phyloP scores from a whole-genome alignment of 768 basidiomycete species.

The Suillus fuscotomentosus region DNA sequence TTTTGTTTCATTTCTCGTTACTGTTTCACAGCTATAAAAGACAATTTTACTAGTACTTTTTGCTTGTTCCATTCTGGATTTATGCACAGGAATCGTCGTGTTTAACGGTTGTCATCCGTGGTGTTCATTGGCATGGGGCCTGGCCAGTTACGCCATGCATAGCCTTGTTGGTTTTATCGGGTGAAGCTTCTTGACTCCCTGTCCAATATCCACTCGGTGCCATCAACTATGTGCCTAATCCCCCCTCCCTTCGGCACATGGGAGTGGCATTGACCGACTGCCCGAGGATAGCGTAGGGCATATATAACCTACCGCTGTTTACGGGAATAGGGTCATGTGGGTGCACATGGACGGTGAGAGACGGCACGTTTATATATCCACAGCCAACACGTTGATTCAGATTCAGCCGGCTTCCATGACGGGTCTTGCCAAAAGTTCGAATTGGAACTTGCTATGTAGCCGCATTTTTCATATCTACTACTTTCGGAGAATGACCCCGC shows the following conservation, averaged over 20 bases:
- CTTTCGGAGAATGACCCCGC: slow-evolving; percentile 11
- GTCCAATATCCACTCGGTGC: background rate
- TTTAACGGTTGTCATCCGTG: background rate
- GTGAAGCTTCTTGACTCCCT: background rate
- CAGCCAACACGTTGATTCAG: slow-evolving; percentile 20
- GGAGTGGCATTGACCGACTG: background rate
- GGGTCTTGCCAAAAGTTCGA: slow-evolving; percentile 5
- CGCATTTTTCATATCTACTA: slow-evolving; percentile 11
- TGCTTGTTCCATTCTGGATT: background rate
- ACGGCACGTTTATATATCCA: slow-evolving; percentile 7
- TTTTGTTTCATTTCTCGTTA: background rate
- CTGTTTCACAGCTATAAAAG: background rate
- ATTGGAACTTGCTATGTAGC: slow-evolving; percentile 1
- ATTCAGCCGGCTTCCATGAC: slow-evolving; percentile 21
- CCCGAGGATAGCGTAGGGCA: background rate
- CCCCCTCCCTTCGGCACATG: background rate
- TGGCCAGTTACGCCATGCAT: slow-evolving; percentile 5
- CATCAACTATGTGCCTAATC: background rate
- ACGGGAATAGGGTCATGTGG: slow-evolving; percentile 1
- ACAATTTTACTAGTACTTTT: no score
- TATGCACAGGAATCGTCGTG: background rate
- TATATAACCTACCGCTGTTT: slow-evolving; percentile 3
- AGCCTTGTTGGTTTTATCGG: slow-evolving; percentile 7
- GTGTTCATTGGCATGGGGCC: background rate
- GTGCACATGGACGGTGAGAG: slow-evolving; percentile 1